Conservation (phyloP, 805 yeast genomes). For the Yarrowia sp. region DNA sequence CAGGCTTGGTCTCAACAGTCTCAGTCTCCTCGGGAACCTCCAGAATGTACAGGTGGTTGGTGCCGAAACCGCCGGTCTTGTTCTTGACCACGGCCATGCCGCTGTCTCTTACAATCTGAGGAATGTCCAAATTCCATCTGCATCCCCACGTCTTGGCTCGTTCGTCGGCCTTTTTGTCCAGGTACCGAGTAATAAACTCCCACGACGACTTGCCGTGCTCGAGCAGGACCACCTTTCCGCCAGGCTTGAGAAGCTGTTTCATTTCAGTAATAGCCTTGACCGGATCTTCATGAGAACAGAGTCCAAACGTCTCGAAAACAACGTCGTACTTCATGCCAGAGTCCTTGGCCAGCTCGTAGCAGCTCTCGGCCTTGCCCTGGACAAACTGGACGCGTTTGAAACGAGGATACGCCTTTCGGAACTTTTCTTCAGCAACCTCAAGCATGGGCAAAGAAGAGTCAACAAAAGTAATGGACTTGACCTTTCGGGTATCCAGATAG, state of each 20-base stretch:
- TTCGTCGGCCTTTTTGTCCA: slow-evolving; percentile 78
- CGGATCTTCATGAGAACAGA: slow-evolving; percentile 95
- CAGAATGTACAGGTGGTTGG: slow-evolving; percentile 54
- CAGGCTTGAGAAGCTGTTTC: slow-evolving; percentile 70
- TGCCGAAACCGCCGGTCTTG: slow-evolving; percentile 80
- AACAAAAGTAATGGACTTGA: slow-evolving; percentile 74
- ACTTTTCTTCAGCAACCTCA: slow-evolving; percentile 70
- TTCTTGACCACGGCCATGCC: slow-evolving; percentile 81
- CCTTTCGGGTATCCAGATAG: slow-evolving; percentile 56
- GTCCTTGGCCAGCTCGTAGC: slow-evolving; percentile 51
- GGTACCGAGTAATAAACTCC: slow-evolving; percentile 68
- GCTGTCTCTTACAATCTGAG: slow-evolving; percentile 75
- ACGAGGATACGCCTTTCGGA: slow-evolving; percentile 60
- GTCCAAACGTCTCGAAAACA: slow-evolving; percentile 87
- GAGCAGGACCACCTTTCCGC: slow-evolving; percentile 79
- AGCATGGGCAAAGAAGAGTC: slow-evolving; percentile 88
- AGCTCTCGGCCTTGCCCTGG: slow-evolving; percentile 83
- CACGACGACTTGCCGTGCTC: slow-evolving; percentile 92
- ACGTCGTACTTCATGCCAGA: slow-evolving; percentile 70
- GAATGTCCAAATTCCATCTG: slow-evolving; percentile 94
- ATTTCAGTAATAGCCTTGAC: slow-evolving; percentile 74
- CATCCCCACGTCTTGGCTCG: slow-evolving; percentile 94
- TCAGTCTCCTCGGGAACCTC: not conserved
- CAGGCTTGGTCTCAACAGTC: not conserved
- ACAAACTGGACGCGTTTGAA: slow-evolving; percentile 78